phyloP scores from a whole-genome alignment of 1,284 basidiomycete genomes.

The Ustilago cynodontis region DNA sequence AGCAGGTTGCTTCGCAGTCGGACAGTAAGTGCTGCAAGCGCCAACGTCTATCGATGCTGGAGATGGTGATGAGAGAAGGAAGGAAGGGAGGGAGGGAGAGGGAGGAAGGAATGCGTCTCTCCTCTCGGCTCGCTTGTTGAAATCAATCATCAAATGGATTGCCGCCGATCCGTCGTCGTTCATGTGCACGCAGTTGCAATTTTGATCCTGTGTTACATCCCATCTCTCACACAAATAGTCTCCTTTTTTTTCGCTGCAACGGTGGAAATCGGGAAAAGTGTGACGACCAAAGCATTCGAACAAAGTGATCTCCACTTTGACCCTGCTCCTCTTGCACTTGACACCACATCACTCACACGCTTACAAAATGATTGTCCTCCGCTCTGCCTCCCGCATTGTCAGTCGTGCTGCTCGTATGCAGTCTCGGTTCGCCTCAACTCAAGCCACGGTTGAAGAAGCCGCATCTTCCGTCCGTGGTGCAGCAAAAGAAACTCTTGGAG shows the following conservation, averaged over 20 bases:
- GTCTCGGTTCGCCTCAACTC: slow-evolving; percentile 19
- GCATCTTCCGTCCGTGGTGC: slow-evolving; percentile 15
- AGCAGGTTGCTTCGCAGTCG: background rate
- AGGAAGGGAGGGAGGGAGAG: background rate
- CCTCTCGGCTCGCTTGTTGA: background rate
- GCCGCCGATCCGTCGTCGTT: slow-evolving; percentile 9
- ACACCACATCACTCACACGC: background rate
- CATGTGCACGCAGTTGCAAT: background rate
- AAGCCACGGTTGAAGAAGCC: slow-evolving; percentile 30
- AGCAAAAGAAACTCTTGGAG: slow-evolving; percentile 23
- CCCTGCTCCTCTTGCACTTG: background rate
- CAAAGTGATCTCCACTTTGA: background rate
- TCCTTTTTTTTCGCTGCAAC: background rate
- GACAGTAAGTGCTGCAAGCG: background rate
- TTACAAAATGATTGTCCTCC: slow-evolving; percentile 26
- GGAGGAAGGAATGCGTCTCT: background rate
- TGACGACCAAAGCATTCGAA: slow-evolving; percentile 3
- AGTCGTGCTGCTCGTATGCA: background rate
- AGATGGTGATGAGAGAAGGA: background rate
- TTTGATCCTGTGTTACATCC: slow-evolving; percentile 21
- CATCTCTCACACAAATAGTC: background rate
- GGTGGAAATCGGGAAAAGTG: slow-evolving; percentile 33
- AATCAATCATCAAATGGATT: slow-evolving; percentile 16
- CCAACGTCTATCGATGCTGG: background rate
- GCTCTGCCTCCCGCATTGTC: slow-evolving; percentile 8